Evolutionary conservation across 352 stramenopile species (phyloP), one percentile per base, ranked within the genome.

Genomic region (Aphanomyces stellatus): DNA sequence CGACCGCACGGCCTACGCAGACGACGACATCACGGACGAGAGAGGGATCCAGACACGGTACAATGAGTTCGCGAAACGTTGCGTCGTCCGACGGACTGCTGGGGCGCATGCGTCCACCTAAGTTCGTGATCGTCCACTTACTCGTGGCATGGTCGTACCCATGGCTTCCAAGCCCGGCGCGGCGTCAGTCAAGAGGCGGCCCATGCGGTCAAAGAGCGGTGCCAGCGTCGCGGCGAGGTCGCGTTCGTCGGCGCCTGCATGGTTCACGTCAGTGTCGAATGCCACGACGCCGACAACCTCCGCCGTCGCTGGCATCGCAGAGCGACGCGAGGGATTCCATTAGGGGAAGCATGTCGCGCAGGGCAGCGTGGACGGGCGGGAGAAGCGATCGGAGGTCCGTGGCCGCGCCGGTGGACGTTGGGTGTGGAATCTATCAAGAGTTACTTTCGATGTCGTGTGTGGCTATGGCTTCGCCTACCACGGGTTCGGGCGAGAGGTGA

Each of bases 151-250:
- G n/a, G n/a, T 3, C 25, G 1, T 60, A 28, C 63, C 46, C 15
- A 67, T 19, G 60, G 37, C n/a, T 56, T 91, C 79, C 31, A 95
- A 68, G 42, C 74, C 75, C 3, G 71, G 62, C 7, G 82, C 79
- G 5, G 84, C 90, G 65, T 95, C 87, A 31, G 81, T 76, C 27
- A 95, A 68, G 17, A 91, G 41, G 0, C 87, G 75, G 13, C 87
- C 87, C 42, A 95, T 83, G 34, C 87, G 83, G 70, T 95, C 87
- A 53, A 95, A 92, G 24, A 91, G 60, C 11, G 87, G 82, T 0
- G 80, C 80, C 2, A 92, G 65, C 22, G 91, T 53, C 69, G 91
- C 82, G 5, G 81, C 82, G 46, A 85, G n/a, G n/a, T n/a, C n/a
- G n/a, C n/a, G n/a, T n/a, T n/a, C n/a, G n/a, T n/a, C n/a, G n/a